Evolutionary conservation across 208 protist species (phyloP).

Genomic region (Wallacemonas sp.): DNA sequence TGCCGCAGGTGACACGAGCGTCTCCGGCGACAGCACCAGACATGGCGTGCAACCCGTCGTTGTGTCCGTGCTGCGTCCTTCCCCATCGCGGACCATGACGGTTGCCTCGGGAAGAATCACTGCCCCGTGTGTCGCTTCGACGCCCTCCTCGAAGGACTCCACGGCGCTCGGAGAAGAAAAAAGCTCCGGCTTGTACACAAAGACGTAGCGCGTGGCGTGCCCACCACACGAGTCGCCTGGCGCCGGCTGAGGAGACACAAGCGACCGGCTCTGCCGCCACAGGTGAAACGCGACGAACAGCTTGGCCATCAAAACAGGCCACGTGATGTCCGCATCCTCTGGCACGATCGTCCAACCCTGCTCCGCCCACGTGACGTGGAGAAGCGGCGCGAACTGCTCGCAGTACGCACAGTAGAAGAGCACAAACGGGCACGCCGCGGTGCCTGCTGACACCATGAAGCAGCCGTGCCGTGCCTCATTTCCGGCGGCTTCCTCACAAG

Average conservation of each 20-base stretch:
- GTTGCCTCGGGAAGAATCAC: slow-evolving; percentile 40
- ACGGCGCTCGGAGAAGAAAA: slow-evolving; percentile 29
- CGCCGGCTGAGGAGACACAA: not conserved
- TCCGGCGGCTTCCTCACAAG: slow-evolving; percentile 42
- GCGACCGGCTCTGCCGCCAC: not conserved
- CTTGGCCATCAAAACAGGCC: not conserved
- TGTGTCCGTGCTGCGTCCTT: too few relatives aligned
- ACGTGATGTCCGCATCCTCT: not conserved
- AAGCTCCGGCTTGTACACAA: slow-evolving; percentile 43
- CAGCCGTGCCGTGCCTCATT: slow-evolving; percentile 45
- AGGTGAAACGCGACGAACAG: slow-evolving; percentile 8
- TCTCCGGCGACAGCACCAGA: slow-evolving; percentile 15
- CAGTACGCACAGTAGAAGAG: slow-evolving; percentile 62
- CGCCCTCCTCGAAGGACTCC: slow-evolving; percentile 38
- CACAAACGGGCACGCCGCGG: slow-evolving; percentile 30
- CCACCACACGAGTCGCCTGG: not conserved
- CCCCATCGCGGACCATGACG: slow-evolving; percentile 1
- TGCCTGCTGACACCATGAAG: slow-evolving; percentile 52
- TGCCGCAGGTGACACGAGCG: not conserved
- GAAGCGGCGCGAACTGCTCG: slow-evolving; percentile 46
- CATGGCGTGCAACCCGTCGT: slow-evolving; percentile 11
- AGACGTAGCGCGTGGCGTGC: slow-evolving; percentile 20
- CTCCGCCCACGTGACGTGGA: slow-evolving; percentile 8
- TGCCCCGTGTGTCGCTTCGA: slow-evolving; percentile 32
- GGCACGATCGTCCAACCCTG: not conserved